Percentiles rank a stretch among this genome's conserved stretches.
These are phyloP conservation scores for Trichosporon faecale DNA, from an alignment of 1,284 basidiomycete genomes.

Conservation along the genomic window DNA sequence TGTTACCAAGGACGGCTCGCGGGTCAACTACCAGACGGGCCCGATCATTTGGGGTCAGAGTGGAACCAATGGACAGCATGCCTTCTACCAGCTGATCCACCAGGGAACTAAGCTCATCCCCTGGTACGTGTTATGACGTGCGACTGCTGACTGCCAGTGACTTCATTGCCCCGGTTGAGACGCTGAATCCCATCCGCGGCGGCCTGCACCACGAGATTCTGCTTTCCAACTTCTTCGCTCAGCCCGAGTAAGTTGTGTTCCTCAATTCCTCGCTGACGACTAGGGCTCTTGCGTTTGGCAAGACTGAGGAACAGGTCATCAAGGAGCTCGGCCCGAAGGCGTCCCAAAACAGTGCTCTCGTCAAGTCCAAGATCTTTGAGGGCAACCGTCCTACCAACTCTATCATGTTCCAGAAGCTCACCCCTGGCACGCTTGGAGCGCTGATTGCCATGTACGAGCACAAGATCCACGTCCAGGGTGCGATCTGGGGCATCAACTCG, in stretches of 20 bases:
- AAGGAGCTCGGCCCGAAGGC: conserved; percentile 72
- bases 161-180: conserved; percentile 90
- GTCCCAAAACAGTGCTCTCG: conserved; percentile 71
- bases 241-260: conserved; percentile 63
- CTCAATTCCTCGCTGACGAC: conserved; percentile 11
- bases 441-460: conserved; percentile 64
- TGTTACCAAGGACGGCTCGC: conserved; percentile 86
- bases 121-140: conserved; percentile 38
- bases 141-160: conserved; percentile 57
- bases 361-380: conserved; percentile 97
- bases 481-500: conserved; percentile 97
- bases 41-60: conserved; percentile 99
- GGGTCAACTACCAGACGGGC: conserved; percentile 94
- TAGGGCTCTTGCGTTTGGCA: conserved; percentile 88
- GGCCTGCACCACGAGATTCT: conserved; percentile 96
- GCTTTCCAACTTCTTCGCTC: conserved; percentile 96
- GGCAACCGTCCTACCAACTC: conserved; percentile 97
- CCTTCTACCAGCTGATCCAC: conserved; percentile 97
- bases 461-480: conserved; percentile 98
- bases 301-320: conserved; percentile 83
- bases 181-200: conserved; percentile 82
- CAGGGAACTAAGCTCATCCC: conserved; percentile 92
- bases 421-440: conserved; percentile 79
- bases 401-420: conserved; percentile 89
- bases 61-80: conserved; percentile 98